Evolutionary conservation across 768 basidiomycete genomes (phyloP), one percentile per base, ranked within the genome.

Genomic region (Suillus cothurnatus): DNA sequence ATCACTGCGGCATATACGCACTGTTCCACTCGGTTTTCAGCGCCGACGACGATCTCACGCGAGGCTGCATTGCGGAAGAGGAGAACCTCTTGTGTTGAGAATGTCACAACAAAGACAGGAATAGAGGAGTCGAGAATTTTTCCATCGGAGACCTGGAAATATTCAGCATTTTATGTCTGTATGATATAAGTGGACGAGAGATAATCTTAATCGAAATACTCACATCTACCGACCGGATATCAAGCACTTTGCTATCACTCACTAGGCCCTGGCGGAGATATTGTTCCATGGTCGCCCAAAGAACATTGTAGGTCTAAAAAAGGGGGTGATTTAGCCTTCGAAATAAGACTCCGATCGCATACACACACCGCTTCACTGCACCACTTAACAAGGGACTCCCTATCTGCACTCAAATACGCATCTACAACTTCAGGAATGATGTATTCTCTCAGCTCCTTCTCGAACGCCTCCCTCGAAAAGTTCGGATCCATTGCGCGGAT

Each of bases 361-460:
- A 41, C 12, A 79, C 95, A 75, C 73, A 97, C 96, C 61, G 94
- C 97, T 78, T 99, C 97, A 26, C 93, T 88, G 74, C 95, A 97
- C 97, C 97, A 99, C 66, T 86, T 86, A 73, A 85, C 87, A 71
- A 99, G 79, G 2, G 91, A 82, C 73, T 95, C 92, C 74, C 88
- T 85, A 73, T 99, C 97, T 32, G 94, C 96, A 63, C 87, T 90
- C 66, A 99, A 76, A 73, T 97, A 98, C 32, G 95, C 97, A 73
- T 99, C 97, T 8, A 99, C 94, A 15, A 99, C 89, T 75, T 99
- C 97, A 0, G 97, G 97, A 3, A 99, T 87, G 67, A 99, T 99
- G 72, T 98, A 99, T 78, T 99, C 97, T 65, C 96, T 81, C 64
- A 99, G 76, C 73, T 99, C 97, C 65, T 90, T 84, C 72, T 94